A percentile compares a stretch with the other conserved stretches of the same genome.
phyloP scores from a whole-genome alignment of 345 rosid species.

The Ceriops decandra region DNA sequence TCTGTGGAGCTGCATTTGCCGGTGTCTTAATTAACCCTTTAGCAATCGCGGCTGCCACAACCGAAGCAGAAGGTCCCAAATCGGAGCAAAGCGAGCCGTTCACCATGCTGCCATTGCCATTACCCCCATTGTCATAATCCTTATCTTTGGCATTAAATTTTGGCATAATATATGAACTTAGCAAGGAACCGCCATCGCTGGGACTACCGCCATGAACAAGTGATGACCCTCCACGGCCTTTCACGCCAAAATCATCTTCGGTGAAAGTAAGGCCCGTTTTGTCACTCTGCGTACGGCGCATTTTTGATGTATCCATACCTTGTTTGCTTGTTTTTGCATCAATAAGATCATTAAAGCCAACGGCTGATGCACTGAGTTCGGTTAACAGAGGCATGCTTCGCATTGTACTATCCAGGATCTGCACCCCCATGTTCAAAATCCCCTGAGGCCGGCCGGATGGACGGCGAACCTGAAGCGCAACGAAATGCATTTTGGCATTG shows the following conservation, averaged over 20 bases:
- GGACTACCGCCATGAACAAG: neutral
- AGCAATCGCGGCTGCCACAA: slow-evolving; percentile 94
- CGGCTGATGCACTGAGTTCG: slow-evolving; percentile 35
- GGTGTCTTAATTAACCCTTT: slow-evolving; percentile 61
- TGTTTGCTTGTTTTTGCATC: slow-evolving; percentile 10
- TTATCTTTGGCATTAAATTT: slow-evolving; percentile 7
- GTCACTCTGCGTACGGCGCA: slow-evolving; percentile 67
- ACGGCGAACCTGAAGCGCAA: slow-evolving; percentile 50
- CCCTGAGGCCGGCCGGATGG: slow-evolving; percentile 94
- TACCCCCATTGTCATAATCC: neutral
- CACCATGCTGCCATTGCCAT: slow-evolving; percentile 49
- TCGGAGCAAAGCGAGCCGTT: slow-evolving; percentile 62
- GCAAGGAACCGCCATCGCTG: slow-evolving; percentile 13
- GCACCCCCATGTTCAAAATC: slow-evolving; percentile 63
- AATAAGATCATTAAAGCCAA: slow-evolving; percentile 16
- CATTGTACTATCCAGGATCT: slow-evolving; percentile 60
- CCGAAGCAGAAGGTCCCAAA: slow-evolving; percentile 91
- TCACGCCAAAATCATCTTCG: slow-evolving; percentile 17
- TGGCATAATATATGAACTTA: neutral
- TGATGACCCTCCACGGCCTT: neutral
- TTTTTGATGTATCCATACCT: slow-evolving; percentile 19
- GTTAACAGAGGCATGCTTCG: slow-evolving; percentile 77
- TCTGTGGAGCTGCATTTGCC: slow-evolving; percentile 16
- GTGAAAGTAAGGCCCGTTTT: slow-evolving; percentile 44
- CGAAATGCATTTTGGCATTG: slow-evolving; percentile 28